A percentile compares a stretch with the other conserved stretches of the same genome.
phyloP scores from a whole-genome alignment of 2,329 filamentous ascomycete genomes.

The Arthrinium puccinioides region DNA sequence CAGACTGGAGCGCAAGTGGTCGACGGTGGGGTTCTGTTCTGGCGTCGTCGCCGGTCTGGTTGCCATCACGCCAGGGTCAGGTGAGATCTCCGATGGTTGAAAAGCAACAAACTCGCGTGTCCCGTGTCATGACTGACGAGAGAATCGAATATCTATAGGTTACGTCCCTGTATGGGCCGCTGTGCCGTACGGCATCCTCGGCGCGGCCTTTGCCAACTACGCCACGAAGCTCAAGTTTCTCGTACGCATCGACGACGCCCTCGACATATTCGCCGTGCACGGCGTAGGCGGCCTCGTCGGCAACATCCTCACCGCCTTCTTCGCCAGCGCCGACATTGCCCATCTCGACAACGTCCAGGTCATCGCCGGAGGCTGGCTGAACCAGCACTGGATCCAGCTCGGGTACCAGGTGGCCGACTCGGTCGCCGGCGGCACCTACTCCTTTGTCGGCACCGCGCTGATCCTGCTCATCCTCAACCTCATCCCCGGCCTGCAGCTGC shows the following conservation, averaged over 20 bases:
- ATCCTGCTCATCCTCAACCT: conserved; percentile 78
- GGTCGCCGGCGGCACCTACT: conserved; percentile 67
- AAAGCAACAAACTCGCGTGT: not conserved
- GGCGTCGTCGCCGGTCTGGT: conserved; percentile 84
- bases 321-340: conserved; percentile 79
- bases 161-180: conserved; percentile 82
- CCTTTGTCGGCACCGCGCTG: conserved; percentile 68
- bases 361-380: conserved; percentile 75
- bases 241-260: conserved; percentile 71
- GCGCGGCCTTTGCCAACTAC: conserved; percentile 76
- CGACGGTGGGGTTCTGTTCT: conserved; percentile 87
- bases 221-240: conserved; percentile 87
- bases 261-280: conserved; percentile 85
- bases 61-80: conserved; percentile 81
- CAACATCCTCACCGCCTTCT: conserved; percentile 73
- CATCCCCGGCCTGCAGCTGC: conserved; percentile 67
- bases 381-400: conserved; percentile 76
- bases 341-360: conserved; percentile 63
- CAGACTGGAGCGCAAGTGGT: conserved; percentile 84
- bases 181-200: conserved; percentile 69
- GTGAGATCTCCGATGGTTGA: conserved; percentile 26
- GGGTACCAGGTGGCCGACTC: conserved; percentile 81
- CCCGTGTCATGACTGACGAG: not conserved
- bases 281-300: conserved; percentile 71
- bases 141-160: conserved; percentile 24